These are phyloP conservation scores for Sequoia sempervirens DNA, from an alignment of 75 land plant species.

Conservation along the genomic window DNA sequence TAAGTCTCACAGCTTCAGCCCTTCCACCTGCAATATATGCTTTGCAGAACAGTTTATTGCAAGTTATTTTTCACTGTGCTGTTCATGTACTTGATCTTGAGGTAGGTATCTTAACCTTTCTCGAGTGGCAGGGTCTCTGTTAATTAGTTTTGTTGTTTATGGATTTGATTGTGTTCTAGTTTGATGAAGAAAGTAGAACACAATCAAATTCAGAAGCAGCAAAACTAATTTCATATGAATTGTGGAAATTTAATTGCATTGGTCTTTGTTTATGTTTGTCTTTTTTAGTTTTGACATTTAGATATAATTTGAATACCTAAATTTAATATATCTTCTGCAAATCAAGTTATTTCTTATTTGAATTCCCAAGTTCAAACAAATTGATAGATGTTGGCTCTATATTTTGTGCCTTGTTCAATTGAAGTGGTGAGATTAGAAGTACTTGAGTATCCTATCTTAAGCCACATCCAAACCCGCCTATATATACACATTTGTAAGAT, in stretches of 20 bases:
- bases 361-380: not conserved
- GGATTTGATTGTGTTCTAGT: too few relatives aligned
- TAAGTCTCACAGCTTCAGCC: slow-evolving; percentile 63
- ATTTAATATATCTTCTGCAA: not conserved
- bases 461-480: too few relatives aligned
- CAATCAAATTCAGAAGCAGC: too few relatives aligned
- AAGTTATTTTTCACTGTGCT: slow-evolving; percentile 87
- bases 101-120: slow-evolving; percentile 41
- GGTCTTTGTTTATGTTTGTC: too few relatives aligned
- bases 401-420: too few relatives aligned
- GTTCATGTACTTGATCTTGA: slow-evolving; percentile 57
- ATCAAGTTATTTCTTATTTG: not conserved
- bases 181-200: too few relatives aligned
- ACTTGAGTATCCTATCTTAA: too few relatives aligned
- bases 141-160: too few relatives aligned
- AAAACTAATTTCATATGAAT: too few relatives aligned
- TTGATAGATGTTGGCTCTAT: not conserved
- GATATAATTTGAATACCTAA: not conserved
- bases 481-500: too few relatives aligned
- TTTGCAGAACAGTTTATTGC: slow-evolving; percentile 88
- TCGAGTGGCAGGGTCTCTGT: not conserved
- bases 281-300: not conserved
- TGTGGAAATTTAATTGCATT: too few relatives aligned
- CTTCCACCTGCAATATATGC: slow-evolving; percentile 96
- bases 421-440: too few relatives aligned